These are phyloP conservation scores for Pyrenula massariospora DNA, from an alignment of 495 filamentous ascomycete genomes.

Conservation along the genomic window DNA sequence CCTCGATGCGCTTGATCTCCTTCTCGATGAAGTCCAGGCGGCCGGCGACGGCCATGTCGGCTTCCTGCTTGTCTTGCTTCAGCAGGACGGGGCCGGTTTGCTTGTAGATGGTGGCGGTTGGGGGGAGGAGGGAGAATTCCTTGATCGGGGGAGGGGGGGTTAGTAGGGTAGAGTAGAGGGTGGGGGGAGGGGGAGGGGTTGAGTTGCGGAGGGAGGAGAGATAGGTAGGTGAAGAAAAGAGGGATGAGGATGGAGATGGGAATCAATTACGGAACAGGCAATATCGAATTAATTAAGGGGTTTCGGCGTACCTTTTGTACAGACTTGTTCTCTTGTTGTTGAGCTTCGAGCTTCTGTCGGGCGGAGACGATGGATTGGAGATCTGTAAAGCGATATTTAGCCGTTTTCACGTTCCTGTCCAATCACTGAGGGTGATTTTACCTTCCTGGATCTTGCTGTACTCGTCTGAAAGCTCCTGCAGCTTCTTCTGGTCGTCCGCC, in stretches of 20 bases:
- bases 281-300: no score
- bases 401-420: no score
- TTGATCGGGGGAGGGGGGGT: slow-evolving; percentile 21
- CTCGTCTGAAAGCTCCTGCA: slow-evolving; percentile 77
- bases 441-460: slow-evolving; percentile 79
- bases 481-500: slow-evolving; percentile 46
- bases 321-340: slow-evolving; percentile 81
- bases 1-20: slow-evolving; percentile 81
- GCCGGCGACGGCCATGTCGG: slow-evolving; percentile 77
- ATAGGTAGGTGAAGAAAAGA: no score
- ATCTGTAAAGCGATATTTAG: no score
- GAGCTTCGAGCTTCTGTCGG: slow-evolving; percentile 87
- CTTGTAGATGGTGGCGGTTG: slow-evolving; percentile 86
- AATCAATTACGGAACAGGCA: no score
- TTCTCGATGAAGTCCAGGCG: slow-evolving; percentile 85
- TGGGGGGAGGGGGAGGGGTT: neutral
- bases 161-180: neutral
- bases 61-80: slow-evolving; percentile 86
- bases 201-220: neutral
- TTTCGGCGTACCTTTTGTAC: slow-evolving; percentile 70
- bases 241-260: neutral
- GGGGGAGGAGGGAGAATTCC: slow-evolving; percentile 72
- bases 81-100: slow-evolving; percentile 83
- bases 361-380: slow-evolving; percentile 63
- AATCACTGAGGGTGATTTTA: slow-evolving; percentile 19